Base-by-base conservation (phyloP, 768 basidiomycete species). In the Mycena olivaceomarginata region DNA sequence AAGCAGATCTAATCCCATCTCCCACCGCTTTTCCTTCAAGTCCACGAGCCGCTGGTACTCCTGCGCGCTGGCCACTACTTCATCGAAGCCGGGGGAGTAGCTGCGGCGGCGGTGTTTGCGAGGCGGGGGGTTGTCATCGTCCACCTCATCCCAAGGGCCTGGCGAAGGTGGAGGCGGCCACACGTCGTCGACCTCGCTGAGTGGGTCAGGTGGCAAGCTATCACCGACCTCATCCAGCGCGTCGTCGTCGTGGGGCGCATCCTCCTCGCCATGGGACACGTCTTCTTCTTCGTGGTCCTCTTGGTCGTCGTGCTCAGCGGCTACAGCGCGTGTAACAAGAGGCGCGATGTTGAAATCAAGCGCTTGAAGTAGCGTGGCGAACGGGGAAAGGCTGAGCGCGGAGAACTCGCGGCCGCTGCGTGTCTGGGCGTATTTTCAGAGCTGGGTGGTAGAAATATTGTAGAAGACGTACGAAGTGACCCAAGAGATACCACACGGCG, bases 331-430 rank as follows among this genome's bases (percentile, higher is more conserved):
- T 12, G 45, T 31, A 20, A 71, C 20, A 8, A 71, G 70, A 2
- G 62, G 45, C 4, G 60, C 22, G 43, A 37, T n/a, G 16, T 71
- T 60, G n/a, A 71, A 71, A 7, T 31, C 18, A 4, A 0, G 13
- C 25, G 6, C 13, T 22, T 64, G 60, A 53, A 71, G 70, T 1
- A 20, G 11, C 18, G 46, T 45, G 2, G 48, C 57, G 37, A 40
- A 25, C 22, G 4, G 22, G 22, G 56, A 22, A 10, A 57, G 56
- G 56, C 37, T 16, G 46, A 40, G 48, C 1, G 45, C 56, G 4
- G 69, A 63, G 22, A 63, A 71, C 16, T 71, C 60, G 2, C 5
- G 13, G 31, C 70, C 70, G 16, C 70, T 71, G 16, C 70, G 70
- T 5, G 70, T 71, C 70, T 71, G 43, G 2, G 41, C 43, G 43